These are phyloP conservation scores for Cyclotella kingstonii DNA, from an alignment of 108 stramenopile species.

Conservation along the genomic window DNA sequence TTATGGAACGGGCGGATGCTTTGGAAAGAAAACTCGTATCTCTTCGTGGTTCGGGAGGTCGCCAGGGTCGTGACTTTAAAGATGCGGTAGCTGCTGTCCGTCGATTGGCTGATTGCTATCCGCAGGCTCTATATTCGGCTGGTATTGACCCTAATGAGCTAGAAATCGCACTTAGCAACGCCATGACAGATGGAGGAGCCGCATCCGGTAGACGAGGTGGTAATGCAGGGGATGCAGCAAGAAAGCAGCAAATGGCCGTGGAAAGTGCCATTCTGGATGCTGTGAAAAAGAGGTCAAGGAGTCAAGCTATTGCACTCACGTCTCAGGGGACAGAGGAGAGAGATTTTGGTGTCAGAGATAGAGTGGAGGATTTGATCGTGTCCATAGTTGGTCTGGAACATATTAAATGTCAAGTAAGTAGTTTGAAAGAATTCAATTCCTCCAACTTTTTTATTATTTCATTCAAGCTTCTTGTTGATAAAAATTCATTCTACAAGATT, in stretches of 20 bases:
- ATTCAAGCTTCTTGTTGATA: no score
- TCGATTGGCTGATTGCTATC: slow-evolving; percentile 83
- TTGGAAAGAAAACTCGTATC: slow-evolving; percentile 64
- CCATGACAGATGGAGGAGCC: slow-evolving; percentile 40
- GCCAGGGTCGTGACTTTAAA: slow-evolving; percentile 67
- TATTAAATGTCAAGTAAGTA: slow-evolving; percentile 83
- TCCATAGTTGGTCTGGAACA: slow-evolving; percentile 87
- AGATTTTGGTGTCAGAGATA: slow-evolving; percentile 57
- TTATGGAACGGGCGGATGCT: slow-evolving; percentile 71
- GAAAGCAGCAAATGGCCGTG: slow-evolving; percentile 47
- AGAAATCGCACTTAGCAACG: slow-evolving; percentile 74
- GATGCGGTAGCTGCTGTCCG: slow-evolving; percentile 76
- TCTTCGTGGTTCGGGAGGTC: slow-evolving; percentile 56
- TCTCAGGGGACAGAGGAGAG: slow-evolving; percentile 12
- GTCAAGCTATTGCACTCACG: slow-evolving; percentile 9
- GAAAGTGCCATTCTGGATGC: slow-evolving; percentile 73
- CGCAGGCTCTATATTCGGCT: slow-evolving; percentile 81
- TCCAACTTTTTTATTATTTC: no score
- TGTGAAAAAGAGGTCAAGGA: slow-evolving; percentile 55
- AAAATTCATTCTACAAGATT: no score
- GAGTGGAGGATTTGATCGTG: slow-evolving; percentile 80
- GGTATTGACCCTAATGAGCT: slow-evolving; percentile 73
- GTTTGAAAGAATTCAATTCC: no score
- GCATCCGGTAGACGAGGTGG: slow-evolving; percentile 36
- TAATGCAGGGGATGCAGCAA: slow-evolving; percentile 48